Conservation (phyloP, 2,329 filamentous ascomycete species). For the Ophiostoma novo-ulmi region DNA sequence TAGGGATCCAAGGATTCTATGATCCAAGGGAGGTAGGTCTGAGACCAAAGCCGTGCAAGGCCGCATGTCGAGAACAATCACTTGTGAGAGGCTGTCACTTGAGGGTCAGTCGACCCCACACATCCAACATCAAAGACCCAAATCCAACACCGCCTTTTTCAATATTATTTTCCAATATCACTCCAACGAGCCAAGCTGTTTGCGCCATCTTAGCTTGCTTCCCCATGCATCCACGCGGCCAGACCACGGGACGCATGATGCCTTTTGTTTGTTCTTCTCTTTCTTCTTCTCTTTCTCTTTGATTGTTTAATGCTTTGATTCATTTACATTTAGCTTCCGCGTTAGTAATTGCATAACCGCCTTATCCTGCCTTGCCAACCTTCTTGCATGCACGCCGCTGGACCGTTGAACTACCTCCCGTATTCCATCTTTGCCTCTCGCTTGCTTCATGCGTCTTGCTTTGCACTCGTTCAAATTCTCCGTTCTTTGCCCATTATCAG, state of each 20-base stretch:
- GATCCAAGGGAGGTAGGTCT: background rate
- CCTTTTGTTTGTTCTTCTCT: background rate
- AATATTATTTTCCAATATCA: background rate
- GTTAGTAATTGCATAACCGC: background rate
- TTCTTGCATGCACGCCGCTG: background rate
- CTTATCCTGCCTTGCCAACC: background rate
- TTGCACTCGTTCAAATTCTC: background rate
- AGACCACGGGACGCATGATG: slow-evolving; percentile 13
- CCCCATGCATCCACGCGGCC: background rate
- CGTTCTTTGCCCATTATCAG: background rate
- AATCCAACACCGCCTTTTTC: slow-evolving; percentile 8
- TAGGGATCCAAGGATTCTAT: background rate
- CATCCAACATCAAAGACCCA: background rate
- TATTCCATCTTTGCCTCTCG: background rate
- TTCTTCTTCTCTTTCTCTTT: background rate
- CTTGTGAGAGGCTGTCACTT: background rate
- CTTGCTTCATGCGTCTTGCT: background rate
- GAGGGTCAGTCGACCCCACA: background rate
- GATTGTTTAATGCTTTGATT: background rate
- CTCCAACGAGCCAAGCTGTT: background rate
- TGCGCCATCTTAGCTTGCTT: slow-evolving; percentile 1
- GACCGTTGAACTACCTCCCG: background rate
- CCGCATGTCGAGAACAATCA: slow-evolving; percentile 9
- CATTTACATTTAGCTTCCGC: background rate
- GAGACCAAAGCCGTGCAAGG: slow-evolving; percentile 3